Conservation (phyloP, 805 yeast species). For the Spathaspora arborariae region DNA sequence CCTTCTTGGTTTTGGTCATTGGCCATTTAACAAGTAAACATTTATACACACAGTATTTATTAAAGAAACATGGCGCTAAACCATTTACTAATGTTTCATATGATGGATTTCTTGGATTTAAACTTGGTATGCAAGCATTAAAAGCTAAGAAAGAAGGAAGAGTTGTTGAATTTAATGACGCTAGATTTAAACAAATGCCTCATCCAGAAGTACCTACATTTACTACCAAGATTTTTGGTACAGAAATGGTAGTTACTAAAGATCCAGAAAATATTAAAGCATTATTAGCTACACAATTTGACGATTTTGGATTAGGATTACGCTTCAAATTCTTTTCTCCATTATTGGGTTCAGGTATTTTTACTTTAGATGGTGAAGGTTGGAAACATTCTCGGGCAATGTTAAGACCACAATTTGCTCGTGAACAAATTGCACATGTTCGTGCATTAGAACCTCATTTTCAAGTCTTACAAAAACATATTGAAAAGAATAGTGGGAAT, state of each 20-base stretch:
- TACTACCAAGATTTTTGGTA: conserved; percentile 5
- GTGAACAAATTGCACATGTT: conserved; percentile 35
- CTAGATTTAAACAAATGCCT: conserved; percentile 9
- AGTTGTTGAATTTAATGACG: conserved; percentile 13
- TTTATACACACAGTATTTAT: not conserved
- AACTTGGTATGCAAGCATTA: conserved; percentile 10
- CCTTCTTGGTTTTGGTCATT: not conserved
- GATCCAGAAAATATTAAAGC: conserved; percentile 38
- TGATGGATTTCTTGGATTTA: conserved; percentile 20
- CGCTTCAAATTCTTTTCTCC: conserved; percentile 28
- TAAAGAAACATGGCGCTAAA: conserved; percentile 14
- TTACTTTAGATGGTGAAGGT: conserved; percentile 34
- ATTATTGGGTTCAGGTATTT: conserved; percentile 35
- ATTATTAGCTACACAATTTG: conserved; percentile 31
- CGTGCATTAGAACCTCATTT: conserved; percentile 28
- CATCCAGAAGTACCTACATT: conserved; percentile 7
- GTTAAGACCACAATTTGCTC: conserved; percentile 37
- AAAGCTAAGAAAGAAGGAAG: conserved; percentile 15
- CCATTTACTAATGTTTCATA: conserved; percentile 3
- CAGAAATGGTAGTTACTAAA: conserved; percentile 21
- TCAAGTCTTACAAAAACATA: conserved; percentile 20
- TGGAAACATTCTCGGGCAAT: conserved; percentile 36
- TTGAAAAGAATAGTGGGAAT: conserved; percentile 16
- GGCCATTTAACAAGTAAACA: not conserved
- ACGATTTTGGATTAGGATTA: conserved; percentile 31